Percentiles rank a stretch among this genome's conserved stretches.
Conservation (phyloP, 2,329 filamentous ascomycete species). For the Elsinoe ampelina region DNA sequence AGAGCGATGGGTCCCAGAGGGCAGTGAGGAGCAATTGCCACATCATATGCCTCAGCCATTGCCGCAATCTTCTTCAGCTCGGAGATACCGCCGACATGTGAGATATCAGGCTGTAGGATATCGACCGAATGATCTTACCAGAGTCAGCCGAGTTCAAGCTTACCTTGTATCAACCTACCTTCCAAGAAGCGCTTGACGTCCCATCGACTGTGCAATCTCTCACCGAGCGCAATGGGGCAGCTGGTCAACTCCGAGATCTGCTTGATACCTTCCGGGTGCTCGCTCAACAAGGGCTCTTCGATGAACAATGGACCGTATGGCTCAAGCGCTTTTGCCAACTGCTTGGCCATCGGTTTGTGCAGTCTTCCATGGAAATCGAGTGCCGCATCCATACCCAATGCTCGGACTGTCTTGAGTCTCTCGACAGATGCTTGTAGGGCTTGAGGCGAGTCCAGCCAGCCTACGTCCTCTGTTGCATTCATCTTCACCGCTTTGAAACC, state of each 20-base stretch:
- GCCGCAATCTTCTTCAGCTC: slow-evolving; percentile 60
- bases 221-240: slow-evolving; percentile 61
- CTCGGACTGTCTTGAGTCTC: slow-evolving; percentile 59
- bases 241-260: slow-evolving; percentile 48
- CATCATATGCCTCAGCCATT: slow-evolving; percentile 40
- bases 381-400: slow-evolving; percentile 60
- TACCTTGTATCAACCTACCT: slow-evolving; percentile 19
- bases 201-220: slow-evolving; percentile 63
- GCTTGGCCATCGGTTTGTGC: slow-evolving; percentile 74
- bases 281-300: slow-evolving; percentile 62
- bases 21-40: slow-evolving; percentile 60
- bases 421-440: slow-evolving; percentile 55
- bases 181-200: slow-evolving; percentile 65
- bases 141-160: not conserved
- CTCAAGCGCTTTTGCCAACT: slow-evolving; percentile 58
- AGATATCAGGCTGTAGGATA: slow-evolving; percentile 64
- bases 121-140: slow-evolving; percentile 46
- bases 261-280: slow-evolving; percentile 58
- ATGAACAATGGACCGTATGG: slow-evolving; percentile 65
- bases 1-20: slow-evolving; percentile 63
- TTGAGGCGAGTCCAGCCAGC: slow-evolving; percentile 64
- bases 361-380: slow-evolving; percentile 71
- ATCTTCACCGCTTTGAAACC: slow-evolving; percentile 64
- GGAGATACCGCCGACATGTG: slow-evolving; percentile 62
- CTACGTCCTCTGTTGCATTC: slow-evolving; percentile 68